Evolutionary conservation across 805 yeast species (phyloP), one percentile per base, ranked within the genome.

Genomic region (Sugiyamaella smithiae): DNA sequence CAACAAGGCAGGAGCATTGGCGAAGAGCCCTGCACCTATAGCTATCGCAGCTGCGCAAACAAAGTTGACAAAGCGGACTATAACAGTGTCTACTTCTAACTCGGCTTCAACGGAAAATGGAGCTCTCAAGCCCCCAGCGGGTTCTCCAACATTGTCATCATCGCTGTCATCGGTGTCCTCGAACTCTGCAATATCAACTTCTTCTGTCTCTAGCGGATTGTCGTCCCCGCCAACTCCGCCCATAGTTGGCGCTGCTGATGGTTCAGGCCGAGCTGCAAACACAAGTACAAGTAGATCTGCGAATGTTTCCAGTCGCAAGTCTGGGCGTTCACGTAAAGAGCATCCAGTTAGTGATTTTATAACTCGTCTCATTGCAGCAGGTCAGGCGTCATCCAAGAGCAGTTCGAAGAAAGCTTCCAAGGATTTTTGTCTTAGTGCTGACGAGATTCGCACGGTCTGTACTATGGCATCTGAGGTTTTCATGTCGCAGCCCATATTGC

Each of bases 321-420:
- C 40, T 7, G 14, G 40, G 4, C 24, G 28, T 20, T 24, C 19
- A 2, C 43, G 16, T 5, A 19, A 26, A 32, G 22, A 23, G 28
- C 19, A 37, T 16, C 89, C 40, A 60, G 76, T 90, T 40, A 96
- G 88, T 66, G 89, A 85, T 57, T 72, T 85, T 41, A 88, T 90
- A 50, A 95, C 85, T 66, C 73, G 93, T 54, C 71, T 89, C 47
- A 71, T 90, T 53, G 96, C 89, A 67, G 95, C 95, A 0, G 97
- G 96, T 8, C 38, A 35, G 8, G 11, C 19, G 11, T 4, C 41
- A 19, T n/a, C n/a, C n/a, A n/a, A n/a, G n/a, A 87, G 88, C 17
- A 12, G 19, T 16, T 66, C 79, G 88, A 6, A 95, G 91, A 4
- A 88, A 85, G 65, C 74, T 90, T 61, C 86, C 93, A 5, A 87